These are phyloP conservation scores for Pyronema omphalodes DNA, from an alignment of 495 filamentous ascomycete genomes.

Conservation along the genomic window DNA sequence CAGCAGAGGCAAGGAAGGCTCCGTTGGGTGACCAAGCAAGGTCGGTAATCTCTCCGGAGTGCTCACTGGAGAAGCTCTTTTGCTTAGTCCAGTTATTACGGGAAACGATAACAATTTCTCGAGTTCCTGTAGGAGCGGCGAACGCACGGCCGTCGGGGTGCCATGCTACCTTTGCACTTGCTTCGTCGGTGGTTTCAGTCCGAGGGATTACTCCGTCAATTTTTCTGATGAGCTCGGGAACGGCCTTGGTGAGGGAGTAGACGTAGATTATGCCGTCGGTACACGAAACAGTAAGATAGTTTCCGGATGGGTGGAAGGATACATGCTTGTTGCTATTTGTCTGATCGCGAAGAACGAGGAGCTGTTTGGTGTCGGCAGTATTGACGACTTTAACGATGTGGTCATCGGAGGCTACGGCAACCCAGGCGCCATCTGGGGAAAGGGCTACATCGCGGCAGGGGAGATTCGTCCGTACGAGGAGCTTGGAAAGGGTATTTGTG, in stretches of 20 bases:
- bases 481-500: constrained; percentile 55
- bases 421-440: constrained; percentile 70
- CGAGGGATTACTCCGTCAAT: constrained; percentile 65
- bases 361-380: constrained; percentile 51
- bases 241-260: constrained; percentile 64
- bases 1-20: constrained; percentile 64
- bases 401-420: constrained; percentile 92
- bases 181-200: constrained; percentile 56
- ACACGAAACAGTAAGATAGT: constrained; percentile 60
- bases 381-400: constrained; percentile 75
- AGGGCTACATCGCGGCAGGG: constrained; percentile 72
- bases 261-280: constrained; percentile 76
- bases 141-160: constrained; percentile 91
- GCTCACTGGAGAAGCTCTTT: constrained; percentile 53
- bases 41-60: constrained; percentile 71
- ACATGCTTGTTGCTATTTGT: constrained; percentile 73
- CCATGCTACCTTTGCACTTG: constrained; percentile 62
- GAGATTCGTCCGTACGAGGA: constrained; percentile 63
- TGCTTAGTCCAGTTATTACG: constrained; percentile 74
- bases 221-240: constrained; percentile 61
- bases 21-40: constrained; percentile 90
- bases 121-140: constrained; percentile 61
- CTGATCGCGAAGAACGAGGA: constrained; percentile 64
- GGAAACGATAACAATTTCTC: constrained; percentile 74
- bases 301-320: constrained; percentile 67